phyloP scores from a whole-genome alignment of 495 filamentous ascomycete genomes.

The Rhypophila decipiens region DNA sequence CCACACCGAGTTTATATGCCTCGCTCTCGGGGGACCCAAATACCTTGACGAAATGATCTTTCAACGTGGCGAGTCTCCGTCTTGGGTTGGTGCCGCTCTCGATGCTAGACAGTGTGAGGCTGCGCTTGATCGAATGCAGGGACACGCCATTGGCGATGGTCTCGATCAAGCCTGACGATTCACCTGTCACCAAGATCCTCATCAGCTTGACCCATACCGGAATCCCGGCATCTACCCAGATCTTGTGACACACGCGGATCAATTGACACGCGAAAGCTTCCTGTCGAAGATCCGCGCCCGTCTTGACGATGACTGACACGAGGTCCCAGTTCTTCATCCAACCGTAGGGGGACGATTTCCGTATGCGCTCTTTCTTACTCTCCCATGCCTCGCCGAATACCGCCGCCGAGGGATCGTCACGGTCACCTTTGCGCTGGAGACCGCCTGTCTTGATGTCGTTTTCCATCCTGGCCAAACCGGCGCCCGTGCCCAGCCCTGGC shows the following conservation, averaged over 20 bases:
- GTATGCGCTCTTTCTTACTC: conserved; percentile 68
- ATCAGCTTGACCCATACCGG: conserved; percentile 76
- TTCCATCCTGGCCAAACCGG: conserved; percentile 71
- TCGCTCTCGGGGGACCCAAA: conserved; percentile 60
- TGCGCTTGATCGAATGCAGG: conserved; percentile 68
- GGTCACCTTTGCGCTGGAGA: conserved; percentile 65
- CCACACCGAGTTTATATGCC: conserved; percentile 55
- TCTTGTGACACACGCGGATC: conserved; percentile 66
- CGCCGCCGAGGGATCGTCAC: conserved; percentile 72
- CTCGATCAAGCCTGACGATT: conserved; percentile 70
- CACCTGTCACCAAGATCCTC: conserved; percentile 72
- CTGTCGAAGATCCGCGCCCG: conserved; percentile 67
- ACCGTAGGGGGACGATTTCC: conserved; percentile 67
- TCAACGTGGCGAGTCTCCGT: conserved; percentile 62
- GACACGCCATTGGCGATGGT: conserved; percentile 76
- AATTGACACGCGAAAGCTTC: conserved; percentile 76
- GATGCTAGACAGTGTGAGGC: conserved; percentile 60
- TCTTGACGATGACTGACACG: conserved; percentile 73
- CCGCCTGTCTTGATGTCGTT: conserved; percentile 75
- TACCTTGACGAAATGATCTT: conserved; percentile 69
- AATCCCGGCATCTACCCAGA: conserved; percentile 63
- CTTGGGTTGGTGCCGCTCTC: conserved; percentile 59
- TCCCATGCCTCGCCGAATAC: conserved; percentile 76
- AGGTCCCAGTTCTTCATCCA: conserved; percentile 79
- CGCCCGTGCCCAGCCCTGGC: conserved; percentile 47